Evolutionary conservation across 1,139 yeast species (phyloP), one percentile per base, ranked within the genome.

Genomic region (Saccharomyces hybrid): DNA sequence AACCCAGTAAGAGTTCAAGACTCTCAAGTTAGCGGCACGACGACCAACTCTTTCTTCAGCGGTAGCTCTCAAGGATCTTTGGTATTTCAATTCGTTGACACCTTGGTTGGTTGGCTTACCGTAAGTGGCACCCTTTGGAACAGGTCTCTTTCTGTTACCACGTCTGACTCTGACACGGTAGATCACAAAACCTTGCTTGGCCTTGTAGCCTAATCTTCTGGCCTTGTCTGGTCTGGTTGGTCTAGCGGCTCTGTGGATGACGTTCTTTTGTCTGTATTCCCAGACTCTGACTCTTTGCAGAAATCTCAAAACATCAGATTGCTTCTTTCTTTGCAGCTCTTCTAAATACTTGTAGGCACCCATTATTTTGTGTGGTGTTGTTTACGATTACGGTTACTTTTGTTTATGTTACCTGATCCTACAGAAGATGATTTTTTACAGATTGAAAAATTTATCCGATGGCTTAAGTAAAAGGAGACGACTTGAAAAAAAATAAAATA

Each of bases 81-180:
- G 99, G 96, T 90, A 91, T 84, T 93, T 93, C 83, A 93, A 88
- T 80, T 93, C 97, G 84, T 85, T 85, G 71, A 93, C 95, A 88
- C 99, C 99, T 83, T 89, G 96, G 96, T 93, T 93, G 83, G 99
- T 93, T 86, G 99, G 99, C 88, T 93, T 93, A 88, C 99, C 99
- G 86, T 91, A 91, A 77, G 98, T 93, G 73, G 97, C 98, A 88
- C 99, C 99, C 93, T 93, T 93, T 82, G 95, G 91, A 74, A 87
- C 98, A 73, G 97, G 98, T 83, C 97, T 89, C 97, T 93, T 93
- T 86, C 99, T 91, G 84, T 95, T 93, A 84, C 99, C 99, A 83
- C 99, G 89, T 84, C 98, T 90, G 73, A 93, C 99, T 82, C 99
- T 90, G 78, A 91, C 81, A 81, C 99, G 88, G 96, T 81, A 93